phyloP scores from a whole-genome alignment of 345 rosid species.

The Cardiospermum halicacabum region DNA sequence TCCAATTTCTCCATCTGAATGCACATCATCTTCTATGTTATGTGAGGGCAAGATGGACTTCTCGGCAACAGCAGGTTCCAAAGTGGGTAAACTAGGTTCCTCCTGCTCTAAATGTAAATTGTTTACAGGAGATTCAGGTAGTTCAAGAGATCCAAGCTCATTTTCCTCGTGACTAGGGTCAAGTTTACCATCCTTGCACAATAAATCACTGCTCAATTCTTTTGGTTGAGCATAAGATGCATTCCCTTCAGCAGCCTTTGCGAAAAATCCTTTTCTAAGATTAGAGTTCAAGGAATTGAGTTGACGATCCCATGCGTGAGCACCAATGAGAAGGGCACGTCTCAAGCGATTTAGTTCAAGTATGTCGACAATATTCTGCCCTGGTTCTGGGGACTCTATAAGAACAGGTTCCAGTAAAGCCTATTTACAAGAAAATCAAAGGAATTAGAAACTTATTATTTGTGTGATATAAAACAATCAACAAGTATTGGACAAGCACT shows the following conservation, averaged over 20 bases:
- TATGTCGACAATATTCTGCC: constrained; percentile 53
- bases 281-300: constrained; percentile 61
- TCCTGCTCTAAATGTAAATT: constrained; percentile 24
- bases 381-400: constrained; percentile 36
- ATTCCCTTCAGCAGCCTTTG: constrained; percentile 32
- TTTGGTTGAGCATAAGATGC: constrained; percentile 27
- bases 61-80: constrained; percentile 21
- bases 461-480: background rate
- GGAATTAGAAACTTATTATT: constrained; percentile 3
- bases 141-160: constrained; percentile 23
- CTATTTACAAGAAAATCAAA: constrained; percentile 32
- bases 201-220: constrained; percentile 24
- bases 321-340: constrained; percentile 59
- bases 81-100: constrained; percentile 18
- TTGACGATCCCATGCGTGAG: constrained; percentile 77
- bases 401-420: constrained; percentile 46
- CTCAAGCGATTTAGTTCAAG: constrained; percentile 70
- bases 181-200: constrained; percentile 23
- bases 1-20: constrained; percentile 40
- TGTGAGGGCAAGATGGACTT: constrained; percentile 22
- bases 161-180: constrained; percentile 22
- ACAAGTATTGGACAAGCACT: background rate
- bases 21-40: constrained; percentile 31
- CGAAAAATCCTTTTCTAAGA: constrained; percentile 40
- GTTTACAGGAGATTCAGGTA: constrained; percentile 25